phyloP scores from a whole-genome alignment of 148 eudicot genomes.

The Hydrangea macrophylla region DNA sequence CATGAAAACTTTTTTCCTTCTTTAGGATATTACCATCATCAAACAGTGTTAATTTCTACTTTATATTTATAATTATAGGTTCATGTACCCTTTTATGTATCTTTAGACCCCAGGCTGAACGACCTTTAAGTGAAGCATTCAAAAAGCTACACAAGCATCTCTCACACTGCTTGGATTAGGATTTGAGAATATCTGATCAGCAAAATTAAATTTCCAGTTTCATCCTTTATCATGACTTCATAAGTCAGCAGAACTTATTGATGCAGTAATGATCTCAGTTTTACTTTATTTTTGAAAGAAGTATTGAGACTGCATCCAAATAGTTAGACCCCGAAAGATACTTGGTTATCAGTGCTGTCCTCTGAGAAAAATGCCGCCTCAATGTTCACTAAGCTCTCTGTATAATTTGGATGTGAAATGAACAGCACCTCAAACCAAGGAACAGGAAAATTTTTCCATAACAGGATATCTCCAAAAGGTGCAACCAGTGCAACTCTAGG shows the following conservation, averaged over 20 bases:
- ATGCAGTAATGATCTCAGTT: background rate
- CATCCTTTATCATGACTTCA: background rate
- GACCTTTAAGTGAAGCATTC: background rate
- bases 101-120: background rate
- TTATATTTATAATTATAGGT: background rate
- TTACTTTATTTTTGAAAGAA: background rate
- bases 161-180: background rate
- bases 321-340: background rate
- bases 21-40: background rate
- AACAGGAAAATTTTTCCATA: background rate
- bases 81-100: background rate
- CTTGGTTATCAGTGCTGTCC: background rate
- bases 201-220: background rate
- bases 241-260: background rate
- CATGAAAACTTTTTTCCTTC: background rate
- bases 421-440: background rate
- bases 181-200: background rate
- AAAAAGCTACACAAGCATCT: background rate
- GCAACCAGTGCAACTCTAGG: too few species aligned
- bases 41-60: background rate
- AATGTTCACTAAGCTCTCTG: background rate
- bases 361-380: background rate
- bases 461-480: too few species aligned
- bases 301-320: background rate
- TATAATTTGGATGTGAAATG: background rate